Conservation (phyloP, 768 basidiomycete species). For the Pulveroboletus ravenelii region DNA sequence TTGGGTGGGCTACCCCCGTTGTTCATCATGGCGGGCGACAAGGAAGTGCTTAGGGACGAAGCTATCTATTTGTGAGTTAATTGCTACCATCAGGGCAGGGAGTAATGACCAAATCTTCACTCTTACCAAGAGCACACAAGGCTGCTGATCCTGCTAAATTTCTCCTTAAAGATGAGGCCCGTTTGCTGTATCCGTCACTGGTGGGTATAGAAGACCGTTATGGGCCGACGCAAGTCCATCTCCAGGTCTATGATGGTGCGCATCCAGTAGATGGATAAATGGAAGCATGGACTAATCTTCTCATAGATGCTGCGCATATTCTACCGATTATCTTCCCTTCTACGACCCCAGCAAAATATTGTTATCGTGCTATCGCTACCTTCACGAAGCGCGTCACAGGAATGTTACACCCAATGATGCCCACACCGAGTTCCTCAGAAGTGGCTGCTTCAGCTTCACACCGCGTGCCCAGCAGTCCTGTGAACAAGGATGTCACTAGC, state of each 20-base stretch:
- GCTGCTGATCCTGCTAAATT: constrained; percentile 80
- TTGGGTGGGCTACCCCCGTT: constrained; percentile 90
- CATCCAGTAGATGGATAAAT: constrained; percentile 16
- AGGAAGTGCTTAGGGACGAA: constrained; percentile 90
- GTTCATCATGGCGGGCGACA: constrained; percentile 79
- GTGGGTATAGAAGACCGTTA: constrained; percentile 48
- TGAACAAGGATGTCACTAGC: neutral
- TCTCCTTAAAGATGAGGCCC: constrained; percentile 41
- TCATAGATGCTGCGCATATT: constrained; percentile 63
- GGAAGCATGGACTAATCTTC: constrained; percentile 8
- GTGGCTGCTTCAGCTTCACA: neutral
- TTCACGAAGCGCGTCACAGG: constrained; percentile 67
- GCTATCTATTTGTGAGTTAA: constrained; percentile 72
- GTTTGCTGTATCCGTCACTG: constrained; percentile 53
- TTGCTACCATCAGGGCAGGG: neutral
- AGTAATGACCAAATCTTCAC: neutral
- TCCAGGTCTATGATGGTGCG: constrained; percentile 87
- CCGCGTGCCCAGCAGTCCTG: constrained; percentile 1
- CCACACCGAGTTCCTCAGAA: constrained; percentile 10
- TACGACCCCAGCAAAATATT: constrained; percentile 74
- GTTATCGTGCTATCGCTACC: constrained; percentile 69
- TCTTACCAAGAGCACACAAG: constrained; percentile 70
- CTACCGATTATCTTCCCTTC: constrained; percentile 72
- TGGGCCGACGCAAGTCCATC: constrained; percentile 75
- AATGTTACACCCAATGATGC: constrained; percentile 24